phyloP scores from a whole-genome alignment of 2,329 filamentous ascomycete species.

The Fusarium sambucinum region DNA sequence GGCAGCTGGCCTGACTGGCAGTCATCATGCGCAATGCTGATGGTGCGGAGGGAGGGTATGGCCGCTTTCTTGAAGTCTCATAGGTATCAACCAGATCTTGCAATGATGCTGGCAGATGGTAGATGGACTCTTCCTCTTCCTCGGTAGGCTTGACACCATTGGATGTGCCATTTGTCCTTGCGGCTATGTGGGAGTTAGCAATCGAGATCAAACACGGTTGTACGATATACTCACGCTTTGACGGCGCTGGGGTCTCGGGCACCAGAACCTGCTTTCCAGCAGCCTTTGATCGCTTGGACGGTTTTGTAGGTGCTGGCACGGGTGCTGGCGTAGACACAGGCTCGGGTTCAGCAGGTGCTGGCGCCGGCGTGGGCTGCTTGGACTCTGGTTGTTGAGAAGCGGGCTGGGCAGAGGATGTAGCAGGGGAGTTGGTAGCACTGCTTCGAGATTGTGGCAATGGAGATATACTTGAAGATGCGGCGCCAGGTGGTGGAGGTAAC shows the following conservation, averaged over 20 bases:
- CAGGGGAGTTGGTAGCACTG: constrained; percentile 68
- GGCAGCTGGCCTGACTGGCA: constrained; percentile 78
- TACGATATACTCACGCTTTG: constrained; percentile 56
- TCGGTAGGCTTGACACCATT: constrained; percentile 64
- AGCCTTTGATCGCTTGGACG: constrained; percentile 57
- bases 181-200: constrained; percentile 46
- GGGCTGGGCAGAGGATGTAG: constrained; percentile 61
- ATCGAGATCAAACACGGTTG: neutral
- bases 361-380: constrained; percentile 49
- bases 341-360: constrained; percentile 46
- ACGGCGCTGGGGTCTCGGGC: constrained; percentile 58
- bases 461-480: constrained; percentile 58
- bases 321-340: constrained; percentile 39
- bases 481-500: constrained; percentile 86
- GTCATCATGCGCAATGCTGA: constrained; percentile 80
- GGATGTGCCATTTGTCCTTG: constrained; percentile 63
- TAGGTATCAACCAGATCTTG: constrained; percentile 93
- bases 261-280: constrained; percentile 59
- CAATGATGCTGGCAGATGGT: constrained; percentile 88
- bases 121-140: constrained; percentile 82
- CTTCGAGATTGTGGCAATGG: constrained; percentile 67
- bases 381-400: constrained; percentile 55
- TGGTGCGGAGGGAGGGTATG: constrained; percentile 70
- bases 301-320: constrained; percentile 49
- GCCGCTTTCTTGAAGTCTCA: constrained; percentile 81